phyloP scores from a whole-genome alignment of 2,329 filamentous ascomycete genomes.

The Botryosphaeria agaves region DNA sequence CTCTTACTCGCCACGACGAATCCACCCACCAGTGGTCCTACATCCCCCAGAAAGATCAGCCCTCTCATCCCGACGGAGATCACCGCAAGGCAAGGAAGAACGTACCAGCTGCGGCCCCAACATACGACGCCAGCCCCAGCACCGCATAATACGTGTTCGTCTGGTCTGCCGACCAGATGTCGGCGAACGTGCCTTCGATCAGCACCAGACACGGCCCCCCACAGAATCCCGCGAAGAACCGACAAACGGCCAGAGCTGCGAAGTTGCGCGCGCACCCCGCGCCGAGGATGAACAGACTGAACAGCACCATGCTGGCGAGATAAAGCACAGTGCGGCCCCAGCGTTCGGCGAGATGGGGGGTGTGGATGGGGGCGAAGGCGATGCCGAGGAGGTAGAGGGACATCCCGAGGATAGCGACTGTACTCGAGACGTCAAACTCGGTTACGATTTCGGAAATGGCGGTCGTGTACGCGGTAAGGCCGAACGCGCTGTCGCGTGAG shows the following conservation, averaged over 20 bases:
- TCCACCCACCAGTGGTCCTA: constrained; percentile 24
- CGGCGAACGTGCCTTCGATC: constrained; percentile 4
- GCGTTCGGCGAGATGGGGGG: constrained; percentile 41
- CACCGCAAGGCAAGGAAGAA: too few species aligned
- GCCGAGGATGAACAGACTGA: constrained; percentile 38
- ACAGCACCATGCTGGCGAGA: constrained; percentile 25
- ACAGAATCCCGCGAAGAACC: constrained; percentile 58
- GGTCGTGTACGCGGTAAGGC: constrained; percentile 4
- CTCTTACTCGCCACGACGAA: constrained; percentile 22
- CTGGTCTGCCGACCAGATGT: constrained; percentile 6
- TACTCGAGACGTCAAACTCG: constrained; percentile 37
- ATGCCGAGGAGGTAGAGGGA: constrained; percentile 44
- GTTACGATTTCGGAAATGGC: constrained; percentile 22
- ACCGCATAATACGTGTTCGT: constrained; percentile 18
- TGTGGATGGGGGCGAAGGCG: constrained; percentile 40
- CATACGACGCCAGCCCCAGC: constrained; percentile 13
- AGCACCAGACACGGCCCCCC: constrained; percentile 37
- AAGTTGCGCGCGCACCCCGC: constrained; percentile 34
- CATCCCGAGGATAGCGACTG: constrained; percentile 39
- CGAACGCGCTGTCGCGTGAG: not conserved
- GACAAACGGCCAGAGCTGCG: constrained; percentile 31
- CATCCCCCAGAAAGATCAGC: not conserved
- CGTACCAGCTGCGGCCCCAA: constrained; percentile 11
- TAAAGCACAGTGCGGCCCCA: constrained; percentile 39
- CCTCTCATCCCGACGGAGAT: not conserved